Evolutionary conservation across 306 rosid genomes (phyloP).

Genomic region (Spatholobus suberectus): DNA sequence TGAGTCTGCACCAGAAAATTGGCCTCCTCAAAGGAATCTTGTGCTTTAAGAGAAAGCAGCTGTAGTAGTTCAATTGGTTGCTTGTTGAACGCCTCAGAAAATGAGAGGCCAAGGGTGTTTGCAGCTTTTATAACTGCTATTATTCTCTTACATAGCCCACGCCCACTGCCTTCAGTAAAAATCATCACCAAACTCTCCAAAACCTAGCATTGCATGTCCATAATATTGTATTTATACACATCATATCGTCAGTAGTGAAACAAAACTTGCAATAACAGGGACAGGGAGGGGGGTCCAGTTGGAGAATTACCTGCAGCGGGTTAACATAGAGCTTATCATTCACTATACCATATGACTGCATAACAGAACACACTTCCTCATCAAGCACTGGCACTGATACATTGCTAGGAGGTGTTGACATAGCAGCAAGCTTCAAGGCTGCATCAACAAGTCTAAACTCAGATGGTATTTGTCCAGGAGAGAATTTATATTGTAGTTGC

Average conservation of each 20-base stretch:
- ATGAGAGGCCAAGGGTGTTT: conserved; percentile 76
- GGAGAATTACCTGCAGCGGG: conserved; percentile 73
- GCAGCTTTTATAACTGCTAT: conserved; percentile 91
- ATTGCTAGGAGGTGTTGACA: conserved; percentile 66
- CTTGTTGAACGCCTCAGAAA: conserved; percentile 88
- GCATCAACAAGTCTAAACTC: conserved; percentile 87
- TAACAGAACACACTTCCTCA: conserved; percentile 70
- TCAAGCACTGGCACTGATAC: conserved; percentile 71
- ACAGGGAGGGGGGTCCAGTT: background rate
- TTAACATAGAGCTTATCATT: conserved; percentile 59
- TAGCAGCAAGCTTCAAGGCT: conserved; percentile 81
- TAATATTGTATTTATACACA: conserved; percentile 32
- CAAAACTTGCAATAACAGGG: background rate
- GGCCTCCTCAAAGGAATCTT: conserved; percentile 98
- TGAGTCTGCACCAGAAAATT: conserved; percentile 83
- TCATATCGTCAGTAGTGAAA: conserved; percentile 24
- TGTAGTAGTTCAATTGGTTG: conserved; percentile 93
- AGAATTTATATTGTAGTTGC: conserved; percentile 90
- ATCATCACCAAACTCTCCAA: conserved; percentile 75
- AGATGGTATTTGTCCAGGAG: conserved; percentile 78
- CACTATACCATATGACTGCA: conserved; percentile 56
- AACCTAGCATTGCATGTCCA: conserved; percentile 57
- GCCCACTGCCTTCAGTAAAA: conserved; percentile 86
- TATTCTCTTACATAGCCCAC: conserved; percentile 87
- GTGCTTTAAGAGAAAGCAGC: conserved; percentile 96